These are phyloP conservation scores for Coemansia sp. DNA, from an alignment of 192 early-diverging fungal species.

Conservation along the genomic window DNA sequence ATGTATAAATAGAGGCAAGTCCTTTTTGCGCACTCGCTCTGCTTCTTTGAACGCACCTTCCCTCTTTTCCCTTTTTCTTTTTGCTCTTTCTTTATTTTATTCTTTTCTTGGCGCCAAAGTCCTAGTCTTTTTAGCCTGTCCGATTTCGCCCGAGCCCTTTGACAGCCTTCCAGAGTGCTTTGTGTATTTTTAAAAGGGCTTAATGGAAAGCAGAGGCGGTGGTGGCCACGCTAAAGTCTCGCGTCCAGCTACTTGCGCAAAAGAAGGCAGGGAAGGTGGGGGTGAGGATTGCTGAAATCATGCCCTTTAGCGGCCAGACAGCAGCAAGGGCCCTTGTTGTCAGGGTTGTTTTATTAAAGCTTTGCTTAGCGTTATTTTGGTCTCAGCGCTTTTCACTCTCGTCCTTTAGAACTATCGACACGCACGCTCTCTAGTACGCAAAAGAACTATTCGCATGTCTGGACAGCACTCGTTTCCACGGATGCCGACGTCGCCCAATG, in stretches of 20 bases:
- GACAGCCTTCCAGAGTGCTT: not conserved
- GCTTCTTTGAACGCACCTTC: not conserved
- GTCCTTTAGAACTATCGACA: not conserved
- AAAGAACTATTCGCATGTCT: not conserved
- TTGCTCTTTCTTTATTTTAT: not conserved
- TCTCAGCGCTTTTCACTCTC: not conserved
- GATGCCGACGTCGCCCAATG: conserved; percentile 35
- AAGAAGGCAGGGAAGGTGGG: not conserved
- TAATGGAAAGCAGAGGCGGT: conserved; percentile 3
- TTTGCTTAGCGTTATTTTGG: not conserved
- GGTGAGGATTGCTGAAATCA: not conserved
- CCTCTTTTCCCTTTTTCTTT: not conserved
- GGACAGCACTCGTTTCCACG: conserved; percentile 26
- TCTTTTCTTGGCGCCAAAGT: not conserved
- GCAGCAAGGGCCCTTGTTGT: not conserved
- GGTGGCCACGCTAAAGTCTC: conserved; percentile 2
- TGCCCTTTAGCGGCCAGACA: not conserved
- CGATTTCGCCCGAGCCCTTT: not conserved
- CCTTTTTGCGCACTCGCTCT: not conserved
- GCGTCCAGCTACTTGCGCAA: not conserved
- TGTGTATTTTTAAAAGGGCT: conserved; percentile 2
- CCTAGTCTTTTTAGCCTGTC: not conserved
- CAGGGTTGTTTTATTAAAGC: conserved; percentile 1
- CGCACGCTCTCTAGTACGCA: not conserved
- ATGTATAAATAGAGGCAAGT: conserved; percentile 3